Evolutionary conservation across 441 rosid genomes (phyloP), one percentile per base, ranked within the genome.

Genomic region (Adansonia grandidieri): DNA sequence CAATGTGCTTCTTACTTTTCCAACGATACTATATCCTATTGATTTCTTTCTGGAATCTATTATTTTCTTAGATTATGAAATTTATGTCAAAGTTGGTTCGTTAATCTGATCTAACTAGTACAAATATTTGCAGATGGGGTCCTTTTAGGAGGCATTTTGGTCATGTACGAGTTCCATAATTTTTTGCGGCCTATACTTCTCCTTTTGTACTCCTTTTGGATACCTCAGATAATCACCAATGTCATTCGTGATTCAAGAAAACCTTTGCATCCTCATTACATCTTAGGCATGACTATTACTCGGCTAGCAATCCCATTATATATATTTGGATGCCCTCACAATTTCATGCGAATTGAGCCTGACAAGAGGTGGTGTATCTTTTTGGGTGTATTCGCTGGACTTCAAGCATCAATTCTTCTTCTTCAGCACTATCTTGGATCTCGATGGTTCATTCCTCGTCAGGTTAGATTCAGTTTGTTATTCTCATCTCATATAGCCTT

Each of bases 341-440:
- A 96, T 84, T 96, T 96, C 87, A 94, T 94, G 98, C 94, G 98
- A 67, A 91, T 94, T 63, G 92, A 88, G 80, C 90, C 98, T 58
- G 93, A 91, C 84, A 93, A 87, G 77, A 84, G 74, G 74, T 96
- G 99, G 99, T 96, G 99, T 67, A 71, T 88, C 50, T 85, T 86
- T 81, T 78, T 94, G 87, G 83, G 88, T 76, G 79, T 88, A 78
- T 92, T 96, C 82, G 76, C 85, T 22, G 91, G 96, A 70, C 82
- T 93, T 74, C 99, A 96, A 87, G 95, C 98, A 40, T 88, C 90
- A 13, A 71, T 92, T 82, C 99, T 94, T 82, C 92, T 96, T 75
- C 95, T 94, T 79, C 99, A 96, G 87, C 95, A 94, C 82, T 96
- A 93, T 85, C 89, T 93, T 20, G 99, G 99, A 74, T 93, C 99